Base-by-base conservation (phyloP, 2,329 filamentous ascomycete genomes). In the Epicoccum sorghinum region DNA sequence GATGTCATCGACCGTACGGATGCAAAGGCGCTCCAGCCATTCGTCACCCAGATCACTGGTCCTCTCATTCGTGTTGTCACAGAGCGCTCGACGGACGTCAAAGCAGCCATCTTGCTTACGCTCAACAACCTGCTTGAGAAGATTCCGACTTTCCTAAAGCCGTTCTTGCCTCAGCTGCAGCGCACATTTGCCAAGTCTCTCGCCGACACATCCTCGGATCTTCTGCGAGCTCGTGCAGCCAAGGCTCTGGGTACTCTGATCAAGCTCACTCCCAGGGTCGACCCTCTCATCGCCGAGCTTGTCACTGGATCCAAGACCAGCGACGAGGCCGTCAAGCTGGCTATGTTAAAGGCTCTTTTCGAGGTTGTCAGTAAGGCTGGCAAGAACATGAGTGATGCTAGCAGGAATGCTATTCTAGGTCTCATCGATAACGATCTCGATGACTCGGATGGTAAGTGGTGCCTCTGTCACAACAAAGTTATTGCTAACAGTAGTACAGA, bases 11-110 rank as follows among this genome's bases (percentile, higher is more conserved):
- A 98, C 77, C 87, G 95, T 53, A 96, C 95, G 24, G 93, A 88
- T 74, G 86, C 91, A 62, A 88, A 92, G 55, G 88, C 93, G 18
- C 81, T 99, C 59, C 96, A 95, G 76, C 91, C 93, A 7, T 98
- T 96, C 68, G 95, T 99, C 56, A 97, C 93, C 27, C 93, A 97
- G 70, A 97, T 99, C 65, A 98, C 96, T 4, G 95, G 95, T 71
- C 95, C 96, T 22, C 85, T 99, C 48, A 99, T 99, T 75, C 90
- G 95, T 83, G 93, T 98, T 22, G 93, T 99, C 14, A 97, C 95
- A 4, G 95, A 99, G 75, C 87, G 93, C 59, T 96, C 95, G 3
- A 92, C 92, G 2, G 96, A 99, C 46, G 92, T 99, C 75, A 98
- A 96, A 79, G 89, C 91, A 57, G 95, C 95, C 37, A 96, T 99